Percentiles rank a stretch among this genome's conserved stretches.
These are phyloP conservation scores for Ostreobium quekettii DNA, from an alignment of 139 green algal genomes.

Conservation along the genomic window DNA sequence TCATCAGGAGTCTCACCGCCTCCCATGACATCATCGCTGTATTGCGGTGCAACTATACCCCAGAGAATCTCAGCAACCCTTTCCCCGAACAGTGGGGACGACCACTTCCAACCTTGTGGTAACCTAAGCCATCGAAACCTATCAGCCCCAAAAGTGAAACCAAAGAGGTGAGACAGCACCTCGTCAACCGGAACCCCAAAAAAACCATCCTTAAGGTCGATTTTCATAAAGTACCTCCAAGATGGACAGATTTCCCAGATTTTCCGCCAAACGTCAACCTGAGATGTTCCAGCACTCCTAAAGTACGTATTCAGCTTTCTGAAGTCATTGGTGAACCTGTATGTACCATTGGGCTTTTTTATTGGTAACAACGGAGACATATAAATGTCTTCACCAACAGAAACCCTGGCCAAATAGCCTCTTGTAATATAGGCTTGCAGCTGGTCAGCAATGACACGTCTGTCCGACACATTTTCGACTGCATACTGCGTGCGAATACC, in stretches of 20 bases:
- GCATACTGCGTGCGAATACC: neutral
- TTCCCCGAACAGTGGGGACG: slow-evolving; percentile 1
- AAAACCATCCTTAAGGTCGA: slow-evolving; percentile 19
- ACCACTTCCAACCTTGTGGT: slow-evolving; percentile 16
- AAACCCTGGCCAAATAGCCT: slow-evolving; percentile 9
- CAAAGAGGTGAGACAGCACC: neutral
- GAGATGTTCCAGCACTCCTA: neutral
- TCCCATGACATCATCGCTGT: slow-evolving; percentile 2
- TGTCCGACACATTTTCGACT: neutral
- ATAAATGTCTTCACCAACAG: neutral
- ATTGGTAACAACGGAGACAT: slow-evolving; percentile 8
- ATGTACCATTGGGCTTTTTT: neutral
- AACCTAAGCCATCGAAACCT: slow-evolving; percentile 7
- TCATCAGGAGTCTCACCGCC: neutral
- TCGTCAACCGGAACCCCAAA: slow-evolving; percentile 6
- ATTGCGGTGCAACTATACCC: slow-evolving; percentile 2
- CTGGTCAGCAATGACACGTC: slow-evolving; percentile 3
- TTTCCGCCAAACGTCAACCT: slow-evolving; percentile 16
- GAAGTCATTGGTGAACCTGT: slow-evolving; percentile 19
- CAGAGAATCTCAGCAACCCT: slow-evolving; percentile 13
- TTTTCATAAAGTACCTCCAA: slow-evolving; percentile 10
- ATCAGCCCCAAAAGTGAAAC: slow-evolving; percentile 5
- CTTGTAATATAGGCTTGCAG: slow-evolving; percentile 1
- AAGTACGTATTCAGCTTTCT: slow-evolving; percentile 15
- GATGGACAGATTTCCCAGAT: neutral